Evolutionary conservation across 2,329 filamentous ascomycete genomes (phyloP).

Genomic region (Canariomyces notabilis): DNA sequence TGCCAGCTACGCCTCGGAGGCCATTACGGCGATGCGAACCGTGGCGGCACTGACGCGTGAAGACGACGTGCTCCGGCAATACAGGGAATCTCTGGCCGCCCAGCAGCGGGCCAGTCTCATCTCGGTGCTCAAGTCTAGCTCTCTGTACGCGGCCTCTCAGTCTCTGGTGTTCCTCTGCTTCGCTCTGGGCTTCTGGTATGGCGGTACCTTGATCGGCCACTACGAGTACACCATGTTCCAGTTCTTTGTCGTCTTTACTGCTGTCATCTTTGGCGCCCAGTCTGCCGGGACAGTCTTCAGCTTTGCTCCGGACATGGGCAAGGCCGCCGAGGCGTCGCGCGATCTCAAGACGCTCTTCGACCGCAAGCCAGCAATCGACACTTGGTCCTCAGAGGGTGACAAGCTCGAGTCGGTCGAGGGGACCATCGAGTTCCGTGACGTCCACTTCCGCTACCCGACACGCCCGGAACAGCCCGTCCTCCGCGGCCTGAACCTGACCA

Average conservation of each 20-base stretch:
- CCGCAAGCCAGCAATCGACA: slow-evolving; percentile 73
- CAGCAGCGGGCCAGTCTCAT: slow-evolving; percentile 65
- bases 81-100: slow-evolving; percentile 58
- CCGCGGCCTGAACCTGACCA: slow-evolving; percentile 69
- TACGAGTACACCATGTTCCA: slow-evolving; percentile 72
- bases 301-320: slow-evolving; percentile 88
- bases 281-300: slow-evolving; percentile 86
- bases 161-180: slow-evolving; percentile 78
- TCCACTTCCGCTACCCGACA: slow-evolving; percentile 92
- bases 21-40: slow-evolving; percentile 88
- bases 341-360: slow-evolving; percentile 82
- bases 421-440: slow-evolving; percentile 80
- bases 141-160: slow-evolving; percentile 79
- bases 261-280: slow-evolving; percentile 87
- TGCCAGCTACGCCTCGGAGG: slow-evolving; percentile 86
- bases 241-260: slow-evolving; percentile 87
- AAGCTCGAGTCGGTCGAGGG: slow-evolving; percentile 62
- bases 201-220: slow-evolving; percentile 67
- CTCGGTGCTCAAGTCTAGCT: slow-evolving; percentile 70
- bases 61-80: slow-evolving; percentile 68
- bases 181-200: slow-evolving; percentile 90
- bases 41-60: slow-evolving; percentile 89
- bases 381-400: slow-evolving; percentile 68
- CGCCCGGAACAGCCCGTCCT: slow-evolving; percentile 89
- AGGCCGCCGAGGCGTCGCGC: slow-evolving; percentile 78